These are phyloP conservation scores for Xylariales sp. DNA, from an alignment of 2,329 filamentous ascomycete genomes.

Conservation along the genomic window DNA sequence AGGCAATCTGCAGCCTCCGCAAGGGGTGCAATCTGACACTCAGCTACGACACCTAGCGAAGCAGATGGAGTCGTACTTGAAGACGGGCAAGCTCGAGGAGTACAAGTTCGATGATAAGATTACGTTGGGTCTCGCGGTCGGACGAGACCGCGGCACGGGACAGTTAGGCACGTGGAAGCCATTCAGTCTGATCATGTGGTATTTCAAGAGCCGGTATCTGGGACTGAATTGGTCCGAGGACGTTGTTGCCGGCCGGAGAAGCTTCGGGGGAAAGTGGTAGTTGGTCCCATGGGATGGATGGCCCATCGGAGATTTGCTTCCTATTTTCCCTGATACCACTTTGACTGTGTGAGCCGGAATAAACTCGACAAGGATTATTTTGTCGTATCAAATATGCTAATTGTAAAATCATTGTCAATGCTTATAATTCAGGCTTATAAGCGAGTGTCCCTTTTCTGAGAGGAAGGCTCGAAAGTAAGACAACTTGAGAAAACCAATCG, in stretches of 20 bases:
- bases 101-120: slow-evolving; percentile 26
- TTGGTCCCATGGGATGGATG: neutral
- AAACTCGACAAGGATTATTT: too few relatives aligned
- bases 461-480: too few relatives aligned
- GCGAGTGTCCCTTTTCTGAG: too few relatives aligned
- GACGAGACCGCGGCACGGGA: slow-evolving; percentile 33
- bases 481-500: too few relatives aligned
- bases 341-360: too few relatives aligned
- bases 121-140: slow-evolving; percentile 34
- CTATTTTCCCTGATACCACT: too few relatives aligned
- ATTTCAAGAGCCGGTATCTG: slow-evolving; percentile 32
- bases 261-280: neutral
- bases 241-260: slow-evolving; percentile 24
- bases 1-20: slow-evolving; percentile 34
- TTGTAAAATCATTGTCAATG: too few relatives aligned
- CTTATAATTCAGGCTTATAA: too few relatives aligned
- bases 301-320: too few relatives aligned
- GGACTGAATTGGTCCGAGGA: slow-evolving; percentile 28
- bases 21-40: slow-evolving; percentile 25
- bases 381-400: too few relatives aligned
- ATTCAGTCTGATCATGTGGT: slow-evolving; percentile 34
- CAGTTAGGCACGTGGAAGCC: slow-evolving; percentile 33
- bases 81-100: slow-evolving; percentile 22
- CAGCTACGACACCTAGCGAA: slow-evolving; percentile 31
- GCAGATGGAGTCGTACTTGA: slow-evolving; percentile 27